Evolutionary conservation across 2,329 filamentous ascomycete species (phyloP), one percentile per base, ranked within the genome.

Genomic region (Exophiala sideris): DNA sequence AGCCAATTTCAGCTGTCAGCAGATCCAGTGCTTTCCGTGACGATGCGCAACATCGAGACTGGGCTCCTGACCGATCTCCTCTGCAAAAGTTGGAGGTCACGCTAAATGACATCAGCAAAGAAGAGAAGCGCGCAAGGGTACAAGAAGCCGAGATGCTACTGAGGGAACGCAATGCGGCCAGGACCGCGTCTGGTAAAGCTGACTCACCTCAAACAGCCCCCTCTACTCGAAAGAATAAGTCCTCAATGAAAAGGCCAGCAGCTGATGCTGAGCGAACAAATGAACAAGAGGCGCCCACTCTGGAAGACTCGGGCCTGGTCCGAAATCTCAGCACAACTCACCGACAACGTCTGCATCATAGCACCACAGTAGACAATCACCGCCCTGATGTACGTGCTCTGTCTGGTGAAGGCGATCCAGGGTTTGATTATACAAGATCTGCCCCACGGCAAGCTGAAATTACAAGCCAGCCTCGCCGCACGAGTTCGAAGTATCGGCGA

Each of bases 31-130:
- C 58, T 14, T 52, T 55, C 44, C 56, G 54, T 32, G 44, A 56
- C 35, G 66, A 66, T 4, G 61, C 67, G 44, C 48, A 62, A 36
- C 66, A 70, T 59, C 66, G 69, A 55, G 76, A 79, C 51, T 83
- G 88, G 72, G 88, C 92, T 66, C 80, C 86, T 53, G 87, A 95
- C 68, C 84, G 88, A 65, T 97, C 92, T 59, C 94, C 95, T 48
- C 79, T 99, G 48, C 92, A 99, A 71, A 94, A 87, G 75, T 82
- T 99, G 62, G 92, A 99, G 76, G 83, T 89, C 66, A 94, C 89
- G 65, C 80, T 97, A 66, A 88, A 87, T 70, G 91, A 88, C 72
- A 92, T 96, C 71, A 96, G 88, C 70, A 97, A 96, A 70, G 91
- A 96, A 73, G 91, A 96, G 72, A 95, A 95, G 71, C 82, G 92